Evolutionary conservation across 2,329 filamentous ascomycete genomes (phyloP).

Genomic region (Thelonectria rubi): DNA sequence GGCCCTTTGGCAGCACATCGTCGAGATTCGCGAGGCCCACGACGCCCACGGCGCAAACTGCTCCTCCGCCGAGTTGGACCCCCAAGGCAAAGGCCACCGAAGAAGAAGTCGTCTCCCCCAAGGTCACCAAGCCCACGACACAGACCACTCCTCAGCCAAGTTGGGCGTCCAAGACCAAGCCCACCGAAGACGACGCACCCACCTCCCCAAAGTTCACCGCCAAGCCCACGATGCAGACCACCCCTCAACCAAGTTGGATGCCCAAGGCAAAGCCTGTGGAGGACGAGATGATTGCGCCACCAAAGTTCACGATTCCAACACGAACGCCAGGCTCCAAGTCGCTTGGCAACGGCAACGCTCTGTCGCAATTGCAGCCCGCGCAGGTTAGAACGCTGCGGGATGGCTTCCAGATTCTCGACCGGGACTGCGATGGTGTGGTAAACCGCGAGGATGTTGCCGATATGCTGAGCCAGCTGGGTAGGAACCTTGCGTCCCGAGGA

Average conservation of each 20-base stretch:
- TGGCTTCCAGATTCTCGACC: conserved; percentile 91
- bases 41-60: conserved; percentile 47
- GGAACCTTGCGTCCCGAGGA: conserved; percentile 9
- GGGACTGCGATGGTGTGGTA: conserved; percentile 85
- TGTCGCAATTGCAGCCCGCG: conserved; percentile 79
- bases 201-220: conserved; percentile 5
- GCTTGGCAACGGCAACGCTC: conserved; percentile 59
- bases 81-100: conserved; percentile 45
- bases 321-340: conserved; percentile 47
- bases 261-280: conserved; percentile 33
- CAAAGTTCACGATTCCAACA: conserved; percentile 38
- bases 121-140: conserved; percentile 52
- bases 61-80: conserved; percentile 50
- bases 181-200: conserved; percentile 46
- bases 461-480: conserved; percentile 87
- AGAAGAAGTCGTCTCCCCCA: conserved; percentile 42
- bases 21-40: conserved; percentile 53
- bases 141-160: conserved; percentile 48
- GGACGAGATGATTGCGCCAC: conserved; percentile 35
- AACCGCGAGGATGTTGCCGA: conserved; percentile 85
- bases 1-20: conserved; percentile 37
- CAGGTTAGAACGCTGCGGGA: conserved; percentile 90
- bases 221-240: conserved; percentile 47
- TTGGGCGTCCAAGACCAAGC: conserved; percentile 49
- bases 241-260: conserved; percentile 50